phyloP scores from a whole-genome alignment of 371 early-diverging fungal genomes.

The Funneliformis caledonium region DNA sequence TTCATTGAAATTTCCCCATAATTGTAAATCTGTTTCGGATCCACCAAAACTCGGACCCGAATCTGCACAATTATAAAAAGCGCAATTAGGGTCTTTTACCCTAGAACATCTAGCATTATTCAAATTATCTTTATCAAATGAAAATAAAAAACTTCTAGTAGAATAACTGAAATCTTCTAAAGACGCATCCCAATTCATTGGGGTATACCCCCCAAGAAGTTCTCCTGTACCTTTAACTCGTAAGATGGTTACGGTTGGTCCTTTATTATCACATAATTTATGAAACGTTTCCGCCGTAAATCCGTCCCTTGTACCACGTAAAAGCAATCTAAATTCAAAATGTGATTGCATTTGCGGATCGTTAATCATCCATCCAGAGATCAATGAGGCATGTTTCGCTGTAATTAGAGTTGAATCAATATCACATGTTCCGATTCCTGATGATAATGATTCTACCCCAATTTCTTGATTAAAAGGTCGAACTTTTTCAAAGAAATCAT shows the following conservation, averaged over 20 bases:
- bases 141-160: neutral
- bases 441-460: neutral
- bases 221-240: neutral
- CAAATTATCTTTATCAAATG: neutral
- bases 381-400: neutral
- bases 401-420: constrained; percentile 5
- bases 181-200: constrained; percentile 4
- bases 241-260: neutral
- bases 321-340: constrained; percentile 16
- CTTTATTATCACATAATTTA: constrained; percentile 12
- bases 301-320: constrained; percentile 6
- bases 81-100: neutral
- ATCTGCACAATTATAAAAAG: neutral
- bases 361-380: neutral
- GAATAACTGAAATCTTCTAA: neutral
- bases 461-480: neutral
- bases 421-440: neutral
- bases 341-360: neutral
- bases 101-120: neutral
- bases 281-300: constrained; percentile 5
- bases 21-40: neutral
- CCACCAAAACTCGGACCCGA: constrained; percentile 16
- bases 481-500: constrained; percentile 10
- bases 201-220: constrained; percentile 19
- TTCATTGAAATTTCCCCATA: constrained; percentile 9